These are phyloP conservation scores for Mycocalia duriaeana DNA, from an alignment of 1,284 basidiomycete genomes.

Conservation along the genomic window DNA sequence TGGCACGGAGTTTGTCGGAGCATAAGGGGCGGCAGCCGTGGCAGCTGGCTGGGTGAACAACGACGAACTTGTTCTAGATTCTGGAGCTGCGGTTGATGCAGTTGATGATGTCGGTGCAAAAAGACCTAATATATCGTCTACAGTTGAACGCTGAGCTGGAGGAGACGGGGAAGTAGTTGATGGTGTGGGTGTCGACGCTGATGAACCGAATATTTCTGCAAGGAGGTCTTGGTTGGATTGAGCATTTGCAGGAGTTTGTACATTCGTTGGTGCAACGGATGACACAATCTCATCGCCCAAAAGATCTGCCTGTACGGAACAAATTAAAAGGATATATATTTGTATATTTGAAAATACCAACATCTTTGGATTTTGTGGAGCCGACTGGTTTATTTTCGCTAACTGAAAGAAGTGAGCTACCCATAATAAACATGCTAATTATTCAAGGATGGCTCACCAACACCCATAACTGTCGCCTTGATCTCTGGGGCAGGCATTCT, in stretches of 20 bases:
- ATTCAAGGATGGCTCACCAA: constrained; percentile 59
- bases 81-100: constrained; percentile 26
- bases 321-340: constrained; percentile 6
- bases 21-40: no score
- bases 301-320: constrained; percentile 54
- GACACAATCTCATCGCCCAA: constrained; percentile 63
- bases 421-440: no score
- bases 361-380: constrained; percentile 78
- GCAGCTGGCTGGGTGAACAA: constrained; percentile 32
- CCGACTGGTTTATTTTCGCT: constrained; percentile 94
- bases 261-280: constrained; percentile 29
- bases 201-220: constrained; percentile 86
- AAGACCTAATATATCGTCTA: constrained; percentile 89
- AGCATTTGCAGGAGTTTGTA: constrained; percentile 36
- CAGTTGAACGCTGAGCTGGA: constrained; percentile 48
- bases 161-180: constrained; percentile 35
- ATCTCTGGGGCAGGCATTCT: constrained; percentile 98
- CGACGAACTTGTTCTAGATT: constrained; percentile 26
- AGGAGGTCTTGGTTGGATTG: constrained; percentile 87
- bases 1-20: constrained; percentile 27
- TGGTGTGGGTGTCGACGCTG: constrained; percentile 36
- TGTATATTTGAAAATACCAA: no score
- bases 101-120: constrained; percentile 57
- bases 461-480: constrained; percentile 89
- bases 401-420: constrained; percentile 38